A percentile compares a stretch with the other conserved stretches of the same genome.
Evolutionary conservation across 768 basidiomycete genomes (phyloP).

Genomic region (Trichaptum fuscoviolaceum): DNA sequence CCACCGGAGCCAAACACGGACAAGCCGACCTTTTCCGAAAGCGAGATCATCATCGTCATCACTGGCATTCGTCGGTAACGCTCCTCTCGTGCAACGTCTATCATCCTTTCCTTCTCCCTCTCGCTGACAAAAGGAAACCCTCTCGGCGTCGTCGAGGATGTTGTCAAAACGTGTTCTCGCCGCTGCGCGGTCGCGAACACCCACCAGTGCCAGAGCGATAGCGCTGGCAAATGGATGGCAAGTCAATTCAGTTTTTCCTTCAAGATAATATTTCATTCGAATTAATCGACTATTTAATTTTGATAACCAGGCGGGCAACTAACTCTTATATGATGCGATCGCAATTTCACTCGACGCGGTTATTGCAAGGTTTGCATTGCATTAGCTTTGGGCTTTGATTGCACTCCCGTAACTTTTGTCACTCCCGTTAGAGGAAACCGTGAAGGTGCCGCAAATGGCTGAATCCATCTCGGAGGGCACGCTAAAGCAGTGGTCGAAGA

Average conservation of each 20-base stretch:
- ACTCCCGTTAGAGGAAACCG: conserved; percentile 60
- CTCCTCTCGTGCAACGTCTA: background rate
- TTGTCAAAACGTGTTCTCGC: conserved; percentile 66
- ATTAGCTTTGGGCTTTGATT: conserved; percentile 1
- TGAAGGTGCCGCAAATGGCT: conserved; percentile 97
- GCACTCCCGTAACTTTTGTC: conserved; percentile 1
- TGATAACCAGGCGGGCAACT: conserved; percentile 37
- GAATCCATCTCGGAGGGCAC: conserved; percentile 99
- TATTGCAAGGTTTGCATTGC: conserved; percentile 55
- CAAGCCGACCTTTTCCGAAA: background rate
- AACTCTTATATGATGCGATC: conserved; percentile 44
- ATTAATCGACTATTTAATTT: conserved; percentile 11
- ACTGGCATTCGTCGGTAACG: background rate
- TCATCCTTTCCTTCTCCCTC: background rate
- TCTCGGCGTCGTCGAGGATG: conserved; percentile 33
- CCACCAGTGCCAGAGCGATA: conserved; percentile 30
- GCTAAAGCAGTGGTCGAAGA: conserved; percentile 89
- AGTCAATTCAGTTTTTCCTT: conserved; percentile 14
- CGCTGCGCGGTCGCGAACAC: conserved; percentile 54
- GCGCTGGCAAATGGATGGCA: conserved; percentile 45
- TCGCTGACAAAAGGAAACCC: background rate
- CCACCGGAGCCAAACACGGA: background rate
- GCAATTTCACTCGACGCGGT: conserved; percentile 64
- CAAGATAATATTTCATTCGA: conserved; percentile 9
- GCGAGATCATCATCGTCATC: conserved; percentile 1